phyloP scores from a whole-genome alignment of 1,139 yeast species.

The Spathaspora sp. region DNA sequence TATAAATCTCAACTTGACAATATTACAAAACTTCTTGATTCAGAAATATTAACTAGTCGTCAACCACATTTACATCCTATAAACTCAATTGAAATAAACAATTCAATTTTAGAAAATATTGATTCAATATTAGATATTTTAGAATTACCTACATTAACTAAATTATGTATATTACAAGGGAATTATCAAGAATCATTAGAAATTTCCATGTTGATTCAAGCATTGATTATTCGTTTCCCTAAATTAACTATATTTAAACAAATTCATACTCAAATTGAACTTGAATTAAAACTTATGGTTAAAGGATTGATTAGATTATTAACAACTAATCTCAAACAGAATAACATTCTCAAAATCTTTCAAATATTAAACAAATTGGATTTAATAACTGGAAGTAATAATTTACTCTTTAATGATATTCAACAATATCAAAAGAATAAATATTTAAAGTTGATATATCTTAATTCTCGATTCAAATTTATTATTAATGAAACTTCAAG shows the following conservation, averaged over 20 bases:
- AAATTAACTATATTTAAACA: constrained; percentile 53
- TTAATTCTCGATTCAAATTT: constrained; percentile 59
- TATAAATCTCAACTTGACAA: constrained; percentile 23
- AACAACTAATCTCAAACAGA: constrained; percentile 74
- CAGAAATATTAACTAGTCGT: constrained; percentile 6
- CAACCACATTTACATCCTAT: constrained; percentile 5
- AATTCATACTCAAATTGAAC: constrained; percentile 54
- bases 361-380: constrained; percentile 72
- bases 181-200: constrained; percentile 89
- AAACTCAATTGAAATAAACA: constrained; percentile 22
- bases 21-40: constrained; percentile 18
- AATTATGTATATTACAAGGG: constrained; percentile 82
- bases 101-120: constrained; percentile 55
- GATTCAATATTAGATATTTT: constrained; percentile 75
- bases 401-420: constrained; percentile 3
- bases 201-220: constrained; percentile 65
- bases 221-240: constrained; percentile 70
- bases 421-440: constrained; percentile 19
- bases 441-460: constrained; percentile 46
- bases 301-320: constrained; percentile 66
- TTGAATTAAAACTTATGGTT: constrained; percentile 63
- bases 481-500: constrained; percentile 59
- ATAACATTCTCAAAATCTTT: constrained; percentile 73
- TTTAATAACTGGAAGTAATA: constrained; percentile 16
- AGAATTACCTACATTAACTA: constrained; percentile 79